Percentiles rank a stretch among this genome's conserved stretches.
phyloP scores from a whole-genome alignment of 2,329 filamentous ascomycete genomes.

The Mycosphaerella arachidis region DNA sequence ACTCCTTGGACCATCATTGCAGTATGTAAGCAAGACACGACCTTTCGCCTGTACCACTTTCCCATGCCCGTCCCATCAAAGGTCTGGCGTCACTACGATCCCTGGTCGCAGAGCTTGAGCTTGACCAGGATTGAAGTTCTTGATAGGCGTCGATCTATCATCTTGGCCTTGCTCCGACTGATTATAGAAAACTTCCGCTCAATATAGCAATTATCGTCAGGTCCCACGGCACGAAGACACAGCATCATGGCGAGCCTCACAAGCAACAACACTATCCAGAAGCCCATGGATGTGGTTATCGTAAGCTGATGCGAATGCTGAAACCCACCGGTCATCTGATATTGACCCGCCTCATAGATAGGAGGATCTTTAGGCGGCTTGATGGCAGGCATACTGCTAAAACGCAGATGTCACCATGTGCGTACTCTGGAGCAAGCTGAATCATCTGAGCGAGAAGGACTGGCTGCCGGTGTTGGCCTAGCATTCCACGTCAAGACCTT shows the following conservation, averaged over 20 bases:
- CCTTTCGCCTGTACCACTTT: not conserved
- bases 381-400: slow-evolving; percentile 39
- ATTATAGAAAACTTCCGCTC: not conserved
- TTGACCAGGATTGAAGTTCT: not conserved
- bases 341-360: slow-evolving; percentile 22
- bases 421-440: slow-evolving; percentile 32
- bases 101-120: not conserved
- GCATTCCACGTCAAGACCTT: slow-evolving; percentile 13
- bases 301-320: not conserved
- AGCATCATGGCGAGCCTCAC: not conserved
- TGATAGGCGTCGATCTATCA: not conserved
- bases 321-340: not conserved
- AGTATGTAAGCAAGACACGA: too few relatives aligned
- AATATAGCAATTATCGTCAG: not conserved
- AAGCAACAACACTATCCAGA: not conserved
- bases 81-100: not conserved
- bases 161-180: not conserved
- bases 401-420: slow-evolving; percentile 40
- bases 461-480: slow-evolving; percentile 21
- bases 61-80: not conserved
- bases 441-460: slow-evolving; percentile 18
- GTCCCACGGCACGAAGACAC: not conserved
- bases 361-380: slow-evolving; percentile 44
- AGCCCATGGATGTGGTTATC: slow-evolving; percentile 9
- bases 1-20: too few relatives aligned